These are phyloP conservation scores for Solanum pennellii DNA, from an alignment of 257 asterid species.

Conservation along the genomic window DNA sequence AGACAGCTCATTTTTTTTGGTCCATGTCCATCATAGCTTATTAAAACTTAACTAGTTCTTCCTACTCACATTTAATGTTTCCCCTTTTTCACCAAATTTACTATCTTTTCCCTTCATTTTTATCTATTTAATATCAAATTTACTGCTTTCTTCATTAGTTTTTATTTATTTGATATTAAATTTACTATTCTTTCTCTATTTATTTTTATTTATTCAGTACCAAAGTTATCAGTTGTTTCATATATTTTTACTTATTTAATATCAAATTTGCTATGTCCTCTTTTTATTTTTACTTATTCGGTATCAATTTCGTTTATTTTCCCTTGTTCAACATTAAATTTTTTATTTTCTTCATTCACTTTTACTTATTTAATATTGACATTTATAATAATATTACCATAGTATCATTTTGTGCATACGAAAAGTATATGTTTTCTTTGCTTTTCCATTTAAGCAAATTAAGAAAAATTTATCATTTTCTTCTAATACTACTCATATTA, in stretches of 20 bases:
- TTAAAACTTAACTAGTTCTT: neutral
- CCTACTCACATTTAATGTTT: neutral
- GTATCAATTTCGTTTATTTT: neutral
- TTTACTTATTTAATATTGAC: too few species aligned
- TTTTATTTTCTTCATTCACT: too few species aligned
- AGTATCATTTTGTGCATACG: neutral
- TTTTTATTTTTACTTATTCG: neutral
- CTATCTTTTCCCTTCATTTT: neutral
- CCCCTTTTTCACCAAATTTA: neutral
- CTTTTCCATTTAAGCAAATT: neutral
- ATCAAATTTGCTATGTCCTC: neutral
- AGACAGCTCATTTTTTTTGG: slow-evolving; percentile 35
- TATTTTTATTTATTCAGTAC: neutral
- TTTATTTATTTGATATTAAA: neutral
- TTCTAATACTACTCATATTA: neutral
- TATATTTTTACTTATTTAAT: neutral
- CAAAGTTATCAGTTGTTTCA: neutral
- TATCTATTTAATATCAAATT: neutral
- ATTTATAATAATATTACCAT: too few species aligned
- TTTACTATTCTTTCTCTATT: neutral
- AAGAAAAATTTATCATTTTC: neutral
- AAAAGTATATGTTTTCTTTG: neutral
- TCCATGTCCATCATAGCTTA: slow-evolving; percentile 10
- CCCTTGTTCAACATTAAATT: too few species aligned
- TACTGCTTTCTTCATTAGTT: neutral